These are phyloP conservation scores for Artemisia annua DNA, from an alignment of 129 eudicot species.

Conservation along the genomic window DNA sequence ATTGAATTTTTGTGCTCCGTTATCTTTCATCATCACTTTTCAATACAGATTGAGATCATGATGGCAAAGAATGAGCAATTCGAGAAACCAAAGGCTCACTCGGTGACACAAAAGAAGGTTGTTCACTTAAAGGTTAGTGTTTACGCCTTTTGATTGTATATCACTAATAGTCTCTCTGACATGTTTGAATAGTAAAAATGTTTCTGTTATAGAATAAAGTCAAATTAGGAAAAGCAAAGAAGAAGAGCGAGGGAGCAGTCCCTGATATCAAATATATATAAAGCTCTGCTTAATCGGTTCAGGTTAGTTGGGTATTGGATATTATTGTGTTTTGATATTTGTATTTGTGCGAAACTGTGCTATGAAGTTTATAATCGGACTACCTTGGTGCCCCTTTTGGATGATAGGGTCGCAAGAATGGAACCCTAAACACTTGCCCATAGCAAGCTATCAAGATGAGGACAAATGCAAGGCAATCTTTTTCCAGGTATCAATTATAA, in stretches of 20 bases:
- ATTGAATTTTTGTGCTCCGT: neutral
- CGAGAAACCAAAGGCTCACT: neutral
- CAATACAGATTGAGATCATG: neutral
- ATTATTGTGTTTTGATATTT: too few species aligned
- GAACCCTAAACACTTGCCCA: too few species aligned
- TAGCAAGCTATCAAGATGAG: too few species aligned
- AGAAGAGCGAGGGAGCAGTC: conserved; percentile 10
- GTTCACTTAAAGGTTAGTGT: conserved; percentile 19
- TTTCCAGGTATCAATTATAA: too few species aligned
- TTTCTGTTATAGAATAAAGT: conserved; percentile 14
- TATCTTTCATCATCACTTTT: conserved; percentile 9
- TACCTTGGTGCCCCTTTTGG: too few species aligned
- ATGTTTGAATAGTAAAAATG: neutral
- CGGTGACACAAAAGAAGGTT: conserved; percentile 15
- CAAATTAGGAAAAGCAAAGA: conserved; percentile 1
- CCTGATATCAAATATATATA: neutral
- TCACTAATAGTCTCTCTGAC: neutral
- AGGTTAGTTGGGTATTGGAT: too few species aligned
- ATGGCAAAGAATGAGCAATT: too few species aligned
- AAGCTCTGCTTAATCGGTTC: too few species aligned
- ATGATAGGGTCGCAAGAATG: too few species aligned
- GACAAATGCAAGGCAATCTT: too few species aligned
- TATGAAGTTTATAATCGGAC: too few species aligned
- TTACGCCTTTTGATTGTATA: neutral
- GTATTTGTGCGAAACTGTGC: too few species aligned